Evolutionary conservation across 495 filamentous ascomycete genomes (phyloP).

Genomic region (Xylaria acuta): DNA sequence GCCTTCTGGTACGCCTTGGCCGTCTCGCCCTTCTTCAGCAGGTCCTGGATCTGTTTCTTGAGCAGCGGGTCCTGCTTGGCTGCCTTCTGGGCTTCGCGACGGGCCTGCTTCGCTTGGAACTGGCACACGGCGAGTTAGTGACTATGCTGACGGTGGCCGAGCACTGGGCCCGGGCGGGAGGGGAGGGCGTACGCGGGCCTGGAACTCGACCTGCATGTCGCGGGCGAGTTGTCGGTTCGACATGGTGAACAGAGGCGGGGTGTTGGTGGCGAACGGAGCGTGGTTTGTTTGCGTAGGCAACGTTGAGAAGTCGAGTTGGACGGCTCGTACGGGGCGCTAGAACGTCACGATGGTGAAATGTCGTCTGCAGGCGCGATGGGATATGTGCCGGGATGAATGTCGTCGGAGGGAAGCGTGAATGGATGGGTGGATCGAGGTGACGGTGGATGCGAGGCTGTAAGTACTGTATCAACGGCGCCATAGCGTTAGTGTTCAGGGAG

Average conservation of each 20-base stretch:
- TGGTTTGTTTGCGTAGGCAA: neutral
- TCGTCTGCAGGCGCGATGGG: neutral
- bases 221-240: conserved; percentile 57
- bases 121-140: conserved; percentile 39
- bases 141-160: neutral
- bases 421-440: neutral
- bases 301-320: neutral
- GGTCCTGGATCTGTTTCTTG: conserved; percentile 84
- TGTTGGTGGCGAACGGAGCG: neutral
- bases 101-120: conserved; percentile 87
- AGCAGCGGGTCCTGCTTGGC: conserved; percentile 81
- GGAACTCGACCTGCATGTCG: conserved; percentile 61
- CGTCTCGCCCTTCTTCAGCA: conserved; percentile 72
- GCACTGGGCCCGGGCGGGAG: neutral
- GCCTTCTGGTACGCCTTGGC: conserved; percentile 85
- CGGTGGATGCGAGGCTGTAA: neutral
- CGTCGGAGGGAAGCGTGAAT: neutral
- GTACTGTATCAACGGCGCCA: too few relatives aligned
- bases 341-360: too few relatives aligned
- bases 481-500: too few relatives aligned
- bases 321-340: too few relatives aligned
- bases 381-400: neutral
- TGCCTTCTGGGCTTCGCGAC: conserved; percentile 79
- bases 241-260: conserved; percentile 41
- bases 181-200: conserved; percentile 49